phyloP scores from a whole-genome alignment of 805 yeast genomes.

The Candida anglica region DNA sequence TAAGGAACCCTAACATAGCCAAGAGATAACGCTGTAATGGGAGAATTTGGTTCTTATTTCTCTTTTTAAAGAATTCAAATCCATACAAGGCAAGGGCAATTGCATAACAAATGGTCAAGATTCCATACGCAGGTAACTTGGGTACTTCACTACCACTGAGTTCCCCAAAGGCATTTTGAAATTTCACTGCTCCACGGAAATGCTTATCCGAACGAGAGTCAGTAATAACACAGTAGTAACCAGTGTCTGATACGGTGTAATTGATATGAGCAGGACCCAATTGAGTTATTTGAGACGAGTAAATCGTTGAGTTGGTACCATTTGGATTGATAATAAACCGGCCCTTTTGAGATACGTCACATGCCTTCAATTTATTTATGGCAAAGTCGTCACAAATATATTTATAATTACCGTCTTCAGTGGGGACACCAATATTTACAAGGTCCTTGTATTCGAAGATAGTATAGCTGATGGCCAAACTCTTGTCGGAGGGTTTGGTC shows the following conservation, averaged over 20 bases:
- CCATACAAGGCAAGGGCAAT: slow-evolving; percentile 79
- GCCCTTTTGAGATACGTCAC: slow-evolving; percentile 54
- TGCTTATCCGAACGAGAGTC: slow-evolving; percentile 41
- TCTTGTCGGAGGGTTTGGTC: slow-evolving; percentile 23
- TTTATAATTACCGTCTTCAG: slow-evolving; percentile 34
- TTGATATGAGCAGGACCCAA: slow-evolving; percentile 58
- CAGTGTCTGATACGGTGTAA: slow-evolving; percentile 70
- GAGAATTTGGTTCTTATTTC: slow-evolving; percentile 69
- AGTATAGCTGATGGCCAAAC: slow-evolving; percentile 55
- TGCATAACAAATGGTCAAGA: slow-evolving; percentile 77
- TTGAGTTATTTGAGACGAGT: slow-evolving; percentile 51
- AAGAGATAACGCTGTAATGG: slow-evolving; percentile 89
- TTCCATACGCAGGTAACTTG: slow-evolving; percentile 83
- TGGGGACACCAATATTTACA: slow-evolving; percentile 55
- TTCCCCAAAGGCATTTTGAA: slow-evolving; percentile 90
- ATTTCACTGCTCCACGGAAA: slow-evolving; percentile 68
- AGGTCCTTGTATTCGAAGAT: slow-evolving; percentile 84
- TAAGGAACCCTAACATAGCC: slow-evolving; percentile 77
- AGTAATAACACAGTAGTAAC: slow-evolving; percentile 89
- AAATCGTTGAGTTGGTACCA: slow-evolving; percentile 49
- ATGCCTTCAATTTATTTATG: slow-evolving; percentile 44
- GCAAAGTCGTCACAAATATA: slow-evolving; percentile 78
- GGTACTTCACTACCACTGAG: slow-evolving; percentile 89
- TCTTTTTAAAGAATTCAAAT: slow-evolving; percentile 79
- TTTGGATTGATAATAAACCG: slow-evolving; percentile 54